Percentiles rank a stretch among this genome's conserved stretches.
Evolutionary conservation across 345 rosid genomes (phyloP).

Genomic region (Bruguiera gymnorhiza): DNA sequence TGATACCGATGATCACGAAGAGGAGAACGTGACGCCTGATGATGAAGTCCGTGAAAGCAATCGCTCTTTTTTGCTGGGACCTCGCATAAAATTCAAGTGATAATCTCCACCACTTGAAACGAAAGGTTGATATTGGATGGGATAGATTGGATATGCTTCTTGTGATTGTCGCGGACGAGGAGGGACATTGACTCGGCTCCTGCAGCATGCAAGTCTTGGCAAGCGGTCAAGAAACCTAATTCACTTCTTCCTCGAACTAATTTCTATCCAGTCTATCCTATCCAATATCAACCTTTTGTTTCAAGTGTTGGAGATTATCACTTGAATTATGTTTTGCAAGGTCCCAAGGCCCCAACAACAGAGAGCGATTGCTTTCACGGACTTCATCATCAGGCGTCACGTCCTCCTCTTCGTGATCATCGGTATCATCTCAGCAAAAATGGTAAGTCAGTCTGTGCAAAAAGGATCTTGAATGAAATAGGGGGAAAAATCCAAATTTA

Average conservation of each 20-base stretch:
- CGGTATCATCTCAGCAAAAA: slow-evolving; percentile 10
- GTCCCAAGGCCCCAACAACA: slow-evolving; percentile 1
- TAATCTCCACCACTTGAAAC: background rate
- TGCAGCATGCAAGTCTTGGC: too few species aligned
- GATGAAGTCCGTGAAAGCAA: slow-evolving; percentile 10
- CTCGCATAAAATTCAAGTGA: slow-evolving; percentile 13
- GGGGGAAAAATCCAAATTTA: too few species aligned
- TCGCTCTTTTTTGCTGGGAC: slow-evolving; percentile 11
- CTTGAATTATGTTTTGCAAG: slow-evolving; percentile 16
- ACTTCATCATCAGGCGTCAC: slow-evolving; percentile 14
- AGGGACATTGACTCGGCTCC: too few species aligned
- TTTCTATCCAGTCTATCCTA: background rate
- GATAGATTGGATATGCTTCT: slow-evolving; percentile 1
- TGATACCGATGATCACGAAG: slow-evolving; percentile 21
- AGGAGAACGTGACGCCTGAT: slow-evolving; percentile 23
- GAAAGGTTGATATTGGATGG: slow-evolving; percentile 26
- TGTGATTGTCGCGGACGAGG: too few species aligned
- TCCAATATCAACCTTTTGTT: slow-evolving; percentile 27
- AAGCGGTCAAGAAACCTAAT: too few species aligned
- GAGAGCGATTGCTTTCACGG: slow-evolving; percentile 13
- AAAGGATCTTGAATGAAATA: too few species aligned
- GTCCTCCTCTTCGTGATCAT: slow-evolving; percentile 26
- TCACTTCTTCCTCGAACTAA: too few species aligned
- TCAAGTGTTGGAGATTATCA: background rate
- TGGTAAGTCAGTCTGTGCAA: too few species aligned